Evolutionary conservation across 1,284 basidiomycete species (phyloP).

Genomic region (Chiua sp.): DNA sequence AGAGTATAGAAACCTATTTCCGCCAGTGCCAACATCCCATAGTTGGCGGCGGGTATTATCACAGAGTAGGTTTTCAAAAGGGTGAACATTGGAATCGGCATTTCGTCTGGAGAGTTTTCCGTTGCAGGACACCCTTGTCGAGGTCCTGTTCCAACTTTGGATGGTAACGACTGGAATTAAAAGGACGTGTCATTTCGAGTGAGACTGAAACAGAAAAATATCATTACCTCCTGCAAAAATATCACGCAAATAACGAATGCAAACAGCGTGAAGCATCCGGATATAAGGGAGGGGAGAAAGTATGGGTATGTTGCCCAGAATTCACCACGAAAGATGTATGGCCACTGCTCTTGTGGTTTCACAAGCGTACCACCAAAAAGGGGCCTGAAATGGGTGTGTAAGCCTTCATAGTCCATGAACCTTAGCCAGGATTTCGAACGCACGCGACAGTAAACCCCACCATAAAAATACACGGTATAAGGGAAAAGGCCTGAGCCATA

Average conservation of each 20-base stretch:
- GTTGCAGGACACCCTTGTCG: background rate
- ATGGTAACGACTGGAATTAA: constrained; percentile 29
- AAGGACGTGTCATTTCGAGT: background rate
- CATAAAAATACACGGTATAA: constrained; percentile 27
- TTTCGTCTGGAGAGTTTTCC: background rate
- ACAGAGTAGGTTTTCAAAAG: constrained; percentile 45
- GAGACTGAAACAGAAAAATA: constrained; percentile 27
- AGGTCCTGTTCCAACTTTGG: constrained; percentile 7
- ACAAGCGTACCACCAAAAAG: constrained; percentile 32
- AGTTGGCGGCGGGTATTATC: constrained; percentile 64
- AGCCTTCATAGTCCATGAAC: constrained; percentile 50
- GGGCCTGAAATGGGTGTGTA: constrained; percentile 45
- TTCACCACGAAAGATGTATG: background rate
- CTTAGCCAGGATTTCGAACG: constrained; percentile 1
- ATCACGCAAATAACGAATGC: constrained; percentile 24
- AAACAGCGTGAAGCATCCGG: background rate
- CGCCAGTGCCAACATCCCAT: constrained; percentile 63
- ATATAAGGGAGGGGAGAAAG: background rate
- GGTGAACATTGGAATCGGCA: constrained; percentile 45
- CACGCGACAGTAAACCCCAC: constrained; percentile 31
- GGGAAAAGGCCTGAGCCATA: constrained; percentile 32
- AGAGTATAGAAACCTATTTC: constrained; percentile 69
- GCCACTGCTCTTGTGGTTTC: background rate
- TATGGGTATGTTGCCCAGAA: background rate
- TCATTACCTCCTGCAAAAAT: constrained; percentile 60